Conservation (phyloP, 331 rosid species). For the Stylosanthes scabra region DNA sequence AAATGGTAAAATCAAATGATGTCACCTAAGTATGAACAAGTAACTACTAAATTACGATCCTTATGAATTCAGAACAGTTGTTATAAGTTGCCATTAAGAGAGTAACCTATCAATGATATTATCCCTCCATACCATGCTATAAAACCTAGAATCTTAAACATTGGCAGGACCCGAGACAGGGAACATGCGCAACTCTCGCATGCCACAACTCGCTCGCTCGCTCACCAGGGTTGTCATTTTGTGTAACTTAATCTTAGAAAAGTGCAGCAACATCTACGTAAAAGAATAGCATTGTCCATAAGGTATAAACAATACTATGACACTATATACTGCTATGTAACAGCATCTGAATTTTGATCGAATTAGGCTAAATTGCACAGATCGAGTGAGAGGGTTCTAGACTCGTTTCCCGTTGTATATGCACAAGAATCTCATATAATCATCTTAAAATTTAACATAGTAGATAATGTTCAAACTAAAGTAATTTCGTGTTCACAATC, state of each 20-base stretch:
- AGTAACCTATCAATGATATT: background rate
- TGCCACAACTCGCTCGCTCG: background rate
- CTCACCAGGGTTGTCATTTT: background rate
- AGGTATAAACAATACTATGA: background rate
- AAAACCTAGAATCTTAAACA: background rate
- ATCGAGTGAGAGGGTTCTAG: conserved; percentile 3
- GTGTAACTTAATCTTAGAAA: background rate
- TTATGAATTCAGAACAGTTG: conserved; percentile 8
- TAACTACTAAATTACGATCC: conserved; percentile 10
- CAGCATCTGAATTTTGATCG: conserved; percentile 4
- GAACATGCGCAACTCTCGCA: background rate
- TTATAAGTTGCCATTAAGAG: background rate
- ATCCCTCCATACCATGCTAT: conserved; percentile 3
- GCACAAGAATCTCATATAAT: conserved; percentile 6
- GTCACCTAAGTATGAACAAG: background rate
- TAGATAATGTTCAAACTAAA: background rate
- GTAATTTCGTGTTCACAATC: background rate
- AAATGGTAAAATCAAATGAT: conserved; percentile 5
- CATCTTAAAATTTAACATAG: conserved; percentile 3
- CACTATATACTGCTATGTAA: background rate
- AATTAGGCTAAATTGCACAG: conserved; percentile 3
- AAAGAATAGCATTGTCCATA: conserved; percentile 4
- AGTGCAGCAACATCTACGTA: background rate
- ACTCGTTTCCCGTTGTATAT: conserved; percentile 10
- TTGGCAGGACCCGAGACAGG: background rate